These are phyloP conservation scores for Stephanodiscus triporus DNA, from an alignment of 108 stramenopile genomes.

Conservation along the genomic window DNA sequence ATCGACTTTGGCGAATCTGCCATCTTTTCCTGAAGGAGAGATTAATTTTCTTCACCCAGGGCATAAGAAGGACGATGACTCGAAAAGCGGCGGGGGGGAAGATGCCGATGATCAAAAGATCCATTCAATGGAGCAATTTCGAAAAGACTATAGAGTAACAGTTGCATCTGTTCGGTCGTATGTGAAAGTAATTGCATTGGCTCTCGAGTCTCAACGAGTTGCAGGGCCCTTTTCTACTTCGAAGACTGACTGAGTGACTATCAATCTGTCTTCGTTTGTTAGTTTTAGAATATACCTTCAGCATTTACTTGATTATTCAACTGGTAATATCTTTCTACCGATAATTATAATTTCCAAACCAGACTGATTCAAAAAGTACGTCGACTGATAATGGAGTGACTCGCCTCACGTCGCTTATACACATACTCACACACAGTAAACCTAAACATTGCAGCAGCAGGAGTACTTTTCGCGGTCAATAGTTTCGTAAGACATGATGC, in stretches of 20 bases:
- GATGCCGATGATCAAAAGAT: slow-evolving; percentile 20
- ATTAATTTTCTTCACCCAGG: slow-evolving; percentile 1
- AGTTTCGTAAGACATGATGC: slow-evolving; percentile 15
- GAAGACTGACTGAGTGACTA: slow-evolving; percentile 34
- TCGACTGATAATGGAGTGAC: no score
- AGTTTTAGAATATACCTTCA: background rate
- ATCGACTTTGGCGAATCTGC: slow-evolving; percentile 32
- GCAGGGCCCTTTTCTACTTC: slow-evolving; percentile 24
- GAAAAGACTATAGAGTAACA: slow-evolving; percentile 31
- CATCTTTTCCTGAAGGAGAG: slow-evolving; percentile 34
- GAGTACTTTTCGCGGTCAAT: slow-evolving; percentile 18
- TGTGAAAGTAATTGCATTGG: slow-evolving; percentile 35
- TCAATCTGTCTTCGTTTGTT: background rate
- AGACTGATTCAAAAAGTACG: background rate
- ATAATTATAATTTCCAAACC: no score
- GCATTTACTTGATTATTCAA: background rate
- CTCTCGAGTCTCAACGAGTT: slow-evolving; percentile 37
- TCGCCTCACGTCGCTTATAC: no score
- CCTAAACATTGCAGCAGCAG: slow-evolving; percentile 29
- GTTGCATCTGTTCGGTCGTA: slow-evolving; percentile 35
- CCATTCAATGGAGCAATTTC: slow-evolving; percentile 16
- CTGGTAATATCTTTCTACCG: no score
- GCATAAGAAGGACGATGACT: slow-evolving; percentile 43
- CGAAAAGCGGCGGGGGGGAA: background rate
- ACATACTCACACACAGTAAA: background rate